Base-by-base conservation (phyloP, 2,329 filamentous ascomycete genomes). In the Massarina eburnea region DNA sequence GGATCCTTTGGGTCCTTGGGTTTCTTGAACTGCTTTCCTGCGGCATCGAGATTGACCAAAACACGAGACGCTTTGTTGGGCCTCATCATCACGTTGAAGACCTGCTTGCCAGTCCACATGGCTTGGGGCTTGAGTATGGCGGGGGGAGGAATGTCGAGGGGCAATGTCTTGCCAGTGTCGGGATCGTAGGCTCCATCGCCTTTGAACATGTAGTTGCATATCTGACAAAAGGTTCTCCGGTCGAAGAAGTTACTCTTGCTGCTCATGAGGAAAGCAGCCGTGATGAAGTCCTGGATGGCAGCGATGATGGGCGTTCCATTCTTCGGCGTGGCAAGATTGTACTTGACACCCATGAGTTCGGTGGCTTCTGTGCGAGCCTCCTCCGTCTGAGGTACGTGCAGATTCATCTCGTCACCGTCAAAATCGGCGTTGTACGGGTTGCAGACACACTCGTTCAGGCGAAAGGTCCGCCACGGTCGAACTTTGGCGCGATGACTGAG, bases 211-310 rank as follows among this genome's bases (percentile, higher is more conserved):
- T 91, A 94, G 69, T 89, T 86, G 66, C 91, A 95, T 33, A 96
- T 82, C 57, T 95, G 91, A 2, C 88, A 86, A 63, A 99, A 99
- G 0, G 88, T 85, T 58, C 86, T 87, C 41, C 92, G 84, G 60
- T 95, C 90, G 62, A 88, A 96, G 71, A 99, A 97, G 45, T 85
- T 83, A 66, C 97, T 92, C 66, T 97, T 97, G 70, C 85, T 88
- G 59, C 90, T 96, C 20, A 97, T 77, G 3, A 97, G 75, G 65
- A 91, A 99, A 0, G 94, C 89, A 3, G 91, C 91, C 20, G 92
- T 97, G 60, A 99, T 97, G 74, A 99, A 99, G 78, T 99, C 94
- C 64, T 99, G 94, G 22, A 95, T 99, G n/a, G 94, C 92, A 15
- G 91, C 91, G 73, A 99, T 97, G 60, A 99, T 95, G 1, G 94